Evolutionary conservation across 768 basidiomycete species (phyloP).

Genomic region (Tephrocybe sp.): DNA sequence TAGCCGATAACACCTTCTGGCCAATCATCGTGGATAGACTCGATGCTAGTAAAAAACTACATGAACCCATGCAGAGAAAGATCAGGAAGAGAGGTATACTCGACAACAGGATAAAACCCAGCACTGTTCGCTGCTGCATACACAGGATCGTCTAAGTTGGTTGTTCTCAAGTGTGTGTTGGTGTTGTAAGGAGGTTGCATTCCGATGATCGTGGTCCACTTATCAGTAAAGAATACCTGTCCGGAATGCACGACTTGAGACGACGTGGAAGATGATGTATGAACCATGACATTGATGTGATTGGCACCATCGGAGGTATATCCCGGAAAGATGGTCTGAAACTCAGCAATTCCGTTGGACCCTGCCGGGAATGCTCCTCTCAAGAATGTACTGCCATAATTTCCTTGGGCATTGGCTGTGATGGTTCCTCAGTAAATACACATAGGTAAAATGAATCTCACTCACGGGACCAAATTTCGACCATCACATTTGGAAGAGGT

Average conservation of each 20-base stretch:
- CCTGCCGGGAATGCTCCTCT: constrained; percentile 34
- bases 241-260: constrained; percentile 32
- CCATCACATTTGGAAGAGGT: constrained; percentile 35
- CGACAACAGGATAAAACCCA: constrained; percentile 28
- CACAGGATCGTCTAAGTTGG: constrained; percentile 30
- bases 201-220: constrained; percentile 30
- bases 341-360: constrained; percentile 37
- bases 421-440: too few relatives aligned
- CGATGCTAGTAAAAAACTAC: constrained; percentile 15
- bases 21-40: constrained; percentile 28
- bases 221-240: constrained; percentile 39
- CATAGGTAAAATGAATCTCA: too few relatives aligned
- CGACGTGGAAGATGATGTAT: constrained; percentile 25
- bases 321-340: constrained; percentile 37
- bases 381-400: constrained; percentile 32
- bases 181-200: constrained; percentile 27
- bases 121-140: constrained; percentile 23
- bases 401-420: constrained; percentile 34
- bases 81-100: constrained; percentile 20
- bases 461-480: constrained; percentile 27
- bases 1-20: constrained; percentile 27
- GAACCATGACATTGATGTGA: constrained; percentile 37
- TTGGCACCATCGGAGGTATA: constrained; percentile 33
- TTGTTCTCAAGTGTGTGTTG: constrained; percentile 27
- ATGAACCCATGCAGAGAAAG: too few relatives aligned